Evolutionary conservation across 192 early-diverging fungal genomes (phyloP).

Genomic region (Rhizoclosmatium sp.): DNA sequence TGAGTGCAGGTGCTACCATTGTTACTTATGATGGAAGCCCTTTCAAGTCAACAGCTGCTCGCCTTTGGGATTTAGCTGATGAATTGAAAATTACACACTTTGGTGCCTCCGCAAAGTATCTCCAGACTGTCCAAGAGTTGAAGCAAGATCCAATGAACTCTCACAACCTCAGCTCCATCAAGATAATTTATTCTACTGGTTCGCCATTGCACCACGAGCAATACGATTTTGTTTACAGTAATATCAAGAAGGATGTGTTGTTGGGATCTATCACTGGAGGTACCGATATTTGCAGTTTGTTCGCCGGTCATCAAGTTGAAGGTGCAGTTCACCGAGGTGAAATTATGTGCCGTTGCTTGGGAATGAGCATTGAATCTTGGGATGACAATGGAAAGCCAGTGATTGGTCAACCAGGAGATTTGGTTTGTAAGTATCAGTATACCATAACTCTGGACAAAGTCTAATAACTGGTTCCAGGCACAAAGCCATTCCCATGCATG

Average conservation of each 20-base stretch:
- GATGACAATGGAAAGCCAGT: constrained; percentile 59
- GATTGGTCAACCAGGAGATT: constrained; percentile 74
- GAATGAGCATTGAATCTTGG: constrained; percentile 97
- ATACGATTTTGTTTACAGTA: constrained; percentile 89
- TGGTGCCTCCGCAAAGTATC: constrained; percentile 96
- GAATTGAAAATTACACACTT: constrained; percentile 83
- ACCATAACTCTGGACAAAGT: neutral
- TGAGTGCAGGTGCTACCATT: constrained; percentile 78
- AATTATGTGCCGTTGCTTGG: constrained; percentile 90
- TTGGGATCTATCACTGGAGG: constrained; percentile 96
- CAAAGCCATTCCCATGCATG: constrained; percentile 94
- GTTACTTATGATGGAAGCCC: constrained; percentile 95
- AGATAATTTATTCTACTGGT: constrained; percentile 90
- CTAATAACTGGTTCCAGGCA: neutral
- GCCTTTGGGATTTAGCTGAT: constrained; percentile 84
- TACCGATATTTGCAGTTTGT: constrained; percentile 96
- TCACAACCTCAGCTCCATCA: constrained; percentile 70
- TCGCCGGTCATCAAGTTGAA: constrained; percentile 90
- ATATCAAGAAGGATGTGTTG: constrained; percentile 85
- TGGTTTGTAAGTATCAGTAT: constrained; percentile 74
- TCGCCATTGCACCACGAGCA: constrained; percentile 92
- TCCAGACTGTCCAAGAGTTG: constrained; percentile 86
- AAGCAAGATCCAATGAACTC: constrained; percentile 61
- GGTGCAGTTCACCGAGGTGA: constrained; percentile 93
- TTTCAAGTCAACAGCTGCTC: constrained; percentile 79